A percentile compares a stretch with the other conserved stretches of the same genome.
Evolutionary conservation across 2,329 filamentous ascomycete genomes (phyloP).

Genomic region (Cladosporium sp.): DNA sequence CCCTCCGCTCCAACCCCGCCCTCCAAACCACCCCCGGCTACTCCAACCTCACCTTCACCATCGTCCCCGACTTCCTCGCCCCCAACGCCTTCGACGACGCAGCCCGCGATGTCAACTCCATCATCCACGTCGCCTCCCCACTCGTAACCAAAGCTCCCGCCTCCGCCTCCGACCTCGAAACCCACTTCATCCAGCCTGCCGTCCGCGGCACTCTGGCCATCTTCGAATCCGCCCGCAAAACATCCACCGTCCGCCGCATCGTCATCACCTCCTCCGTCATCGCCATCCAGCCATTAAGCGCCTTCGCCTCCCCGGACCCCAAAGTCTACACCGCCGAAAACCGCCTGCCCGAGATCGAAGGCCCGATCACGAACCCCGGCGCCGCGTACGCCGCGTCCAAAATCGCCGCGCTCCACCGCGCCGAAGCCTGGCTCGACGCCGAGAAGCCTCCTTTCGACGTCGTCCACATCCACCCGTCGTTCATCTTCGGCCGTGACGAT

Average conservation of each 20-base stretch:
- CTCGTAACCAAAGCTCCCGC: slow-evolving; percentile 12
- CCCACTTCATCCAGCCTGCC: slow-evolving; percentile 15
- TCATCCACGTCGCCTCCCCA: slow-evolving; percentile 26
- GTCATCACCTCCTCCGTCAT: slow-evolving; percentile 32
- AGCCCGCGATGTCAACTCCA: slow-evolving; percentile 25
- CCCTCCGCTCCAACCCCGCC: slow-evolving; percentile 23
- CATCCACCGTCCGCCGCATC: slow-evolving; percentile 30
- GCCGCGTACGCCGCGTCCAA: slow-evolving; percentile 16
- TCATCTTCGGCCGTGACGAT: slow-evolving; percentile 21
- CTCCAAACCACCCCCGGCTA: slow-evolving; percentile 21
- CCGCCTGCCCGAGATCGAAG: background rate
- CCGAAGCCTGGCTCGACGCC: slow-evolving; percentile 13
- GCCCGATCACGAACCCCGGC: background rate
- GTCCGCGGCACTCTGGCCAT: slow-evolving; percentile 33
- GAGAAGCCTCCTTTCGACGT: slow-evolving; percentile 19
- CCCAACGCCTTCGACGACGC: slow-evolving; percentile 31
- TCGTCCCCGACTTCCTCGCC: slow-evolving; percentile 29
- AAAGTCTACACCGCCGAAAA: background rate
- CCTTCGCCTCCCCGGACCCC: background rate
- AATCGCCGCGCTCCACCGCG: slow-evolving; percentile 11
- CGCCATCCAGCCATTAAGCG: background rate
- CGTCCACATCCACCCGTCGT: slow-evolving; percentile 18
- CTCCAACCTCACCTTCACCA: slow-evolving; percentile 26
- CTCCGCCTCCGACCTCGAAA: slow-evolving; percentile 8
- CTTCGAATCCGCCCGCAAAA: slow-evolving; percentile 32